Evolutionary conservation across 768 basidiomycete genomes (phyloP).

Genomic region (Tylopilus sp.): DNA sequence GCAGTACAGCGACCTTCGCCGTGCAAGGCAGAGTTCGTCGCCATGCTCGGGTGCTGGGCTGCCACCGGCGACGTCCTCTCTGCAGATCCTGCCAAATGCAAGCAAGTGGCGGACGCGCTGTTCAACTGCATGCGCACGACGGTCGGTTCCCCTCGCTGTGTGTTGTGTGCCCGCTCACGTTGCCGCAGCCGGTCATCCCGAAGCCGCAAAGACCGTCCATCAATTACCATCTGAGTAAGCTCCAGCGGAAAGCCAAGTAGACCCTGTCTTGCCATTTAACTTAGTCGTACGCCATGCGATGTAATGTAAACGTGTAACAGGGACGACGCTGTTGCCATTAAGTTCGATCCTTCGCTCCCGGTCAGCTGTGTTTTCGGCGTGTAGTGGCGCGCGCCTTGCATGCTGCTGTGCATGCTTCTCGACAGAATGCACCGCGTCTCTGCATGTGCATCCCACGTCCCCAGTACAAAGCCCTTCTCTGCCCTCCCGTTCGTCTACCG

Average conservation of each 20-base stretch:
- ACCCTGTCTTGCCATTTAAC: slow-evolving; percentile 18
- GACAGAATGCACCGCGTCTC: slow-evolving; percentile 5
- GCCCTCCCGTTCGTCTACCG: slow-evolving; percentile 6
- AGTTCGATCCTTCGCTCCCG: slow-evolving; percentile 3
- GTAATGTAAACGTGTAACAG: slow-evolving; percentile 16
- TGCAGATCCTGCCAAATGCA: slow-evolving; percentile 45
- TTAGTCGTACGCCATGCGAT: slow-evolving; percentile 21
- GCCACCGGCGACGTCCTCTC: slow-evolving; percentile 62
- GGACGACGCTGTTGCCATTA: neutral
- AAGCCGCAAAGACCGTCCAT: slow-evolving; percentile 73
- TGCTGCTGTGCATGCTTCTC: slow-evolving; percentile 15
- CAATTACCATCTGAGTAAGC: slow-evolving; percentile 85
- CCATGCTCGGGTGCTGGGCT: slow-evolving; percentile 88
- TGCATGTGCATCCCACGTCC: slow-evolving; percentile 14
- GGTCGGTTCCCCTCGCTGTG: slow-evolving; percentile 45
- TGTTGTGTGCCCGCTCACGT: neutral
- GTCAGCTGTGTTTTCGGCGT: slow-evolving; percentile 20
- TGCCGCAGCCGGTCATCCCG: slow-evolving; percentile 57
- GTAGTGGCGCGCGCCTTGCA: slow-evolving; percentile 12
- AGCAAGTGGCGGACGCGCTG: slow-evolving; percentile 54
- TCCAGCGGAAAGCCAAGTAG: slow-evolving; percentile 73
- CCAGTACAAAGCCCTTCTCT: slow-evolving; percentile 24
- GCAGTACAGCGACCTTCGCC: slow-evolving; percentile 12
- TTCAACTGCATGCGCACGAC: slow-evolving; percentile 84
- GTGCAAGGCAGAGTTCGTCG: slow-evolving; percentile 51